Percentiles rank a stretch among this genome's conserved stretches.
phyloP scores from a whole-genome alignment of 116 monocot genomes.

The Iris pallida region DNA sequence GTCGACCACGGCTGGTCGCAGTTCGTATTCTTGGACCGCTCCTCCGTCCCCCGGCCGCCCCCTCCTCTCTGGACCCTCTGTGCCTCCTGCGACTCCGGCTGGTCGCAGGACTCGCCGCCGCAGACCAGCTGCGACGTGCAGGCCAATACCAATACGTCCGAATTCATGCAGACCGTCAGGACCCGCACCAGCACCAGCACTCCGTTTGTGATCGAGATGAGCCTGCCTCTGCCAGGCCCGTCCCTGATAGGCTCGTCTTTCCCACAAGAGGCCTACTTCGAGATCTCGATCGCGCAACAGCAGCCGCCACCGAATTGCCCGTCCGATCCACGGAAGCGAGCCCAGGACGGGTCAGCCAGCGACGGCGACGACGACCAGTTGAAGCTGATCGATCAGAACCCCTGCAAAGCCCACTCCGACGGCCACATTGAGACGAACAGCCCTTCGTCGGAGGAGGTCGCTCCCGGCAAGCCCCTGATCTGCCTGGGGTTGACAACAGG shows the following conservation, averaged over 20 bases:
- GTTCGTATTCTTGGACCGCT: slow-evolving; percentile 36
- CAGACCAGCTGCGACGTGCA: slow-evolving; percentile 35
- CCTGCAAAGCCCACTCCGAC: neutral
- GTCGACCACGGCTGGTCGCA: slow-evolving; percentile 67
- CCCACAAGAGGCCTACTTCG: slow-evolving; percentile 85
- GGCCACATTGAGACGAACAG: neutral
- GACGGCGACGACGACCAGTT: slow-evolving; percentile 19
- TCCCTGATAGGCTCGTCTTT: slow-evolving; percentile 30
- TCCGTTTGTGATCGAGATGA: slow-evolving; percentile 27
- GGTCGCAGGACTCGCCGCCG: slow-evolving; percentile 1
- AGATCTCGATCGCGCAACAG: slow-evolving; percentile 57
- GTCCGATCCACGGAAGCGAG: slow-evolving; percentile 10
- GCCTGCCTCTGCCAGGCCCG: slow-evolving; percentile 78
- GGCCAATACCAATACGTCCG: slow-evolving; percentile 37
- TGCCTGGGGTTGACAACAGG: slow-evolving; percentile 47
- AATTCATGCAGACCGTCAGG: slow-evolving; percentile 69
- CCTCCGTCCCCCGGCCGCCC: slow-evolving; percentile 1
- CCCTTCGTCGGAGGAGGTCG: no score
- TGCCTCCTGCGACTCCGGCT: slow-evolving; percentile 26
- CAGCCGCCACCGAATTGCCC: neutral
- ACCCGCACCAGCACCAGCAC: slow-evolving; percentile 27
- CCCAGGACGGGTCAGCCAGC: slow-evolving; percentile 1
- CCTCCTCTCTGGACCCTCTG: slow-evolving; percentile 24
- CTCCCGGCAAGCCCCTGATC: neutral
- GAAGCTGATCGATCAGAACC: slow-evolving; percentile 29